Evolutionary conservation across 345 rosid species (phyloP).

Genomic region (Citrus australasica): DNA sequence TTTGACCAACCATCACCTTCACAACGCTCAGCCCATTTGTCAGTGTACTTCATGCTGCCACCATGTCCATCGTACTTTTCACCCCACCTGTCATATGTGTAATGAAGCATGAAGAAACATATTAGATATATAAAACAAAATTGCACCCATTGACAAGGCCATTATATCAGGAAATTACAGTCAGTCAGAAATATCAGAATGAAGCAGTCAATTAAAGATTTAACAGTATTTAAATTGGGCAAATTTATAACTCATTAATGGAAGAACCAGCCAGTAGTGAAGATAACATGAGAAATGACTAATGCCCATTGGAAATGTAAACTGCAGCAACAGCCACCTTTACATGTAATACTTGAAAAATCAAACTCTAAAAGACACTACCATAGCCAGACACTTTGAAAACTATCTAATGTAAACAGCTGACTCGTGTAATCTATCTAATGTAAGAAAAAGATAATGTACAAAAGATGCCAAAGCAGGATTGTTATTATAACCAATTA

Average conservation of each 20-base stretch:
- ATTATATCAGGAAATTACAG: not conserved
- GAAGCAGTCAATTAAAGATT: not conserved
- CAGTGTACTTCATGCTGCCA: slow-evolving; percentile 84
- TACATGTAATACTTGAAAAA: not conserved
- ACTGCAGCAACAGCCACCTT: not conserved
- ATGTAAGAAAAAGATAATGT: not conserved
- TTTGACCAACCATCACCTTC: slow-evolving; percentile 86
- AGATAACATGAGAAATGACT: not conserved
- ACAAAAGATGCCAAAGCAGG: not conserved
- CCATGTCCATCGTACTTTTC: slow-evolving; percentile 89
- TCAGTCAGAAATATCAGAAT: not conserved
- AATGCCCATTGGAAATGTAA: not conserved
- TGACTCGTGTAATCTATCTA: slow-evolving; percentile 1
- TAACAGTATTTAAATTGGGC: not conserved
- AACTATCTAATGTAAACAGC: not conserved
- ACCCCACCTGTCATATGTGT: slow-evolving; percentile 65
- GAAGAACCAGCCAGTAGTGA: not conserved
- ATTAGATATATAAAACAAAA: not conserved
- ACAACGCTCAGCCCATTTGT: slow-evolving; percentile 92
- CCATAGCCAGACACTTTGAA: not conserved
- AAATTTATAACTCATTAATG: not conserved
- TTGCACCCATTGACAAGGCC: not conserved
- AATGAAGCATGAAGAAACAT: slow-evolving; percentile 1
- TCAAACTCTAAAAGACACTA: not conserved
- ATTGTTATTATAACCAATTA: not conserved